Evolutionary conservation across 257 asterid genomes (phyloP).

Genomic region (Ballota nigra): DNA sequence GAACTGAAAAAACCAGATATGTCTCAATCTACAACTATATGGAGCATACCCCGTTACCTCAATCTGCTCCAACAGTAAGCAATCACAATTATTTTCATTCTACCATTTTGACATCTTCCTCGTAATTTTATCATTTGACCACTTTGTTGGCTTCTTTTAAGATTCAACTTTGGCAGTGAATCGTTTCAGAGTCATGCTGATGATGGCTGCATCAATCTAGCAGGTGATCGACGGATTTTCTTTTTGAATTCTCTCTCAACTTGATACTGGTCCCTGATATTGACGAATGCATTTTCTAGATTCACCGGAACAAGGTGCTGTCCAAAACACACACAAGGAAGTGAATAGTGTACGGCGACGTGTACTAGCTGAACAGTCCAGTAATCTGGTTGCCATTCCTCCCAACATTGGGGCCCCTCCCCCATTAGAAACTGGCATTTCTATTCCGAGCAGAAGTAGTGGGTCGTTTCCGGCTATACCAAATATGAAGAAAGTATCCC

Average conservation of each 20-base stretch:
- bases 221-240: constrained; percentile 37
- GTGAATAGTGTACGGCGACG: constrained; percentile 45
- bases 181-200: constrained; percentile 27
- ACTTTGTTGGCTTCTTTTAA: constrained; percentile 24
- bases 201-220: constrained; percentile 36
- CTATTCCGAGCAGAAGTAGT: constrained; percentile 74
- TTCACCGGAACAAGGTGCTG: constrained; percentile 38
- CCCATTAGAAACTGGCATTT: constrained; percentile 24
- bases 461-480: constrained; percentile 86
- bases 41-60: constrained; percentile 44
- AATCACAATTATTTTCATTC: constrained; percentile 15
- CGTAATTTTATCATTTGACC: constrained; percentile 23
- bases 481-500: constrained; percentile 33
- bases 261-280: neutral
- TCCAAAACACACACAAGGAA: constrained; percentile 24
- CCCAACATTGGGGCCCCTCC: constrained; percentile 28
- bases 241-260: neutral
- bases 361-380: constrained; percentile 52
- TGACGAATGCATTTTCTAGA: constrained; percentile 30
- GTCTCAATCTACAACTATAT: constrained; percentile 31
- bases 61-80: constrained; percentile 58
- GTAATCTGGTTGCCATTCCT: constrained; percentile 57
- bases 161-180: constrained; percentile 43
- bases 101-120: neutral
- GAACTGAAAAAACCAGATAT: constrained; percentile 38